phyloP scores from a whole-genome alignment of 208 protist genomes.

The Acanthamoeba healyi region DNA sequence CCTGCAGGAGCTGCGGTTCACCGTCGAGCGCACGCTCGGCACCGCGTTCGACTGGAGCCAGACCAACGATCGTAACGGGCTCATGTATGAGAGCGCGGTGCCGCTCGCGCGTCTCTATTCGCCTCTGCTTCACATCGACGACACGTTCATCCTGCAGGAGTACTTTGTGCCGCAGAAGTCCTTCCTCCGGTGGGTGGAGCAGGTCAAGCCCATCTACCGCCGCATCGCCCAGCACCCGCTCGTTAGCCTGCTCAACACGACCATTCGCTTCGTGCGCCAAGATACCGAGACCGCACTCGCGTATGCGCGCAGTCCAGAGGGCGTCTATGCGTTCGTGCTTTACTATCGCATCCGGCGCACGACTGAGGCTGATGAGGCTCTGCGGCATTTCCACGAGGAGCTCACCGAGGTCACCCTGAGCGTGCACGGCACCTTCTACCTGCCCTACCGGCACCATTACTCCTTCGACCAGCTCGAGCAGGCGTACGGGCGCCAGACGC shows the following conservation, averaged over 20 bases:
- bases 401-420: constrained; percentile 69
- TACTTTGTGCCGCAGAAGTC: constrained; percentile 84
- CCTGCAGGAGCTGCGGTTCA: constrained; percentile 76
- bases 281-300: constrained; percentile 74
- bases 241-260: constrained; percentile 82
- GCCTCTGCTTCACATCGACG: constrained; percentile 82
- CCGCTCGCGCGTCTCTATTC: constrained; percentile 80
- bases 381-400: constrained; percentile 71
- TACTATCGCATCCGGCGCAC: constrained; percentile 82
- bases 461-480: constrained; percentile 70
- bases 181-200: constrained; percentile 79
- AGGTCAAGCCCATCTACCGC: constrained; percentile 36
- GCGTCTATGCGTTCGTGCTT: constrained; percentile 85
- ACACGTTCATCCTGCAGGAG: constrained; percentile 87
- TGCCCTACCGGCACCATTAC: constrained; percentile 88
- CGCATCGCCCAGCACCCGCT: constrained; percentile 6
- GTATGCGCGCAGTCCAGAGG: constrained; percentile 76
- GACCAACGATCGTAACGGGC: constrained; percentile 81
- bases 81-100: constrained; percentile 86
- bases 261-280: constrained; percentile 83
- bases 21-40: constrained; percentile 77
- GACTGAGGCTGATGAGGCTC: constrained; percentile 67
- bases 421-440: constrained; percentile 86
- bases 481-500: constrained; percentile 74
- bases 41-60: constrained; percentile 84